Conservation (phyloP, 2,329 filamentous ascomycete species). For the Teratosphaeria gauchensis region DNA sequence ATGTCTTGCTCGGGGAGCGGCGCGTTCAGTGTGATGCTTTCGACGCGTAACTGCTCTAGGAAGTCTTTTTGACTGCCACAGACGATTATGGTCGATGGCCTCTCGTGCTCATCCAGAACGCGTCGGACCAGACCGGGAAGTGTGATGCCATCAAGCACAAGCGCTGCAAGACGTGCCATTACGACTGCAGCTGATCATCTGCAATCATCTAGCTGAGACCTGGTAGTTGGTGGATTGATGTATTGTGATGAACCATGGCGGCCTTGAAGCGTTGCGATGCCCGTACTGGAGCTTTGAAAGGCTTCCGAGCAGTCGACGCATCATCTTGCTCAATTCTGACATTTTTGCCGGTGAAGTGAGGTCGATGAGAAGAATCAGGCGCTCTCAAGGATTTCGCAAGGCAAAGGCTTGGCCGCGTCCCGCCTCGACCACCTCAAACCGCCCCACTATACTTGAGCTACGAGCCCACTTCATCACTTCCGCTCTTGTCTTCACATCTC, state of each 20-base stretch:
- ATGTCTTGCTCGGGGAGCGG: slow-evolving; percentile 2
- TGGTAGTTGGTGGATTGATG: neutral
- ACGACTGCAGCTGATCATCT: neutral
- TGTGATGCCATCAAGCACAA: slow-evolving; percentile 30
- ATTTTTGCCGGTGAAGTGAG: neutral
- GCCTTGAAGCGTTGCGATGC: neutral
- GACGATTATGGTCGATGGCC: slow-evolving; percentile 60
- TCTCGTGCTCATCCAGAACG: slow-evolving; percentile 47
- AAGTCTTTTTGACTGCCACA: slow-evolving; percentile 60
- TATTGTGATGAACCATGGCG: neutral
- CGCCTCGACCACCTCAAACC: too few species aligned
- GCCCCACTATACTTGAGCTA: neutral
- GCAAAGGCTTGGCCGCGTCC: neutral
- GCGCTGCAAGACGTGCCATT: slow-evolving; percentile 14
- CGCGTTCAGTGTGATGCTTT: neutral
- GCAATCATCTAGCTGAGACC: neutral
- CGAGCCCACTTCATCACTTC: neutral
- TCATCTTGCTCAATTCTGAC: neutral
- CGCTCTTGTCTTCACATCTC: neutral
- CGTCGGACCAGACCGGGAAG: slow-evolving; percentile 50
- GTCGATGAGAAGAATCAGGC: neutral
- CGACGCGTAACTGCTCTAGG: slow-evolving; percentile 43
- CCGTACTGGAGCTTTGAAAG: neutral
- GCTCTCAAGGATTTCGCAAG: neutral
- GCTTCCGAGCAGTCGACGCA: neutral